phyloP scores from a whole-genome alignment of 208 protist genomes.

The Leishmania martiniquensis region DNA sequence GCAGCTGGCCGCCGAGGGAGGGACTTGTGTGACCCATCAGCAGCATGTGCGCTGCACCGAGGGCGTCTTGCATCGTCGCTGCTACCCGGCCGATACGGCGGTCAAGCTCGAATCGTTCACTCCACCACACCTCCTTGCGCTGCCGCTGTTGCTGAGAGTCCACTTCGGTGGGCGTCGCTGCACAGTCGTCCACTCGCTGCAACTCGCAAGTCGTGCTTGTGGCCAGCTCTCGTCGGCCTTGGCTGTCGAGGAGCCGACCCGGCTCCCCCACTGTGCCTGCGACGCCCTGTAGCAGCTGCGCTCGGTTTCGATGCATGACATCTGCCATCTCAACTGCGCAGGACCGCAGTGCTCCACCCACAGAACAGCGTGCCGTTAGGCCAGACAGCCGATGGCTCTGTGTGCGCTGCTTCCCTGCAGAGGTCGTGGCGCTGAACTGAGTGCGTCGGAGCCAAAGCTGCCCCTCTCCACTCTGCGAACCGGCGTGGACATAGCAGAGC shows the following conservation, averaged over 20 bases:
- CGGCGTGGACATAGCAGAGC: constrained; percentile 4
- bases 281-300: constrained; percentile 30
- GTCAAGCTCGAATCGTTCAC: constrained; percentile 31
- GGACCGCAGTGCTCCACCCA: constrained; percentile 8
- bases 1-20: constrained; percentile 17
- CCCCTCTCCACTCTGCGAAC: not conserved
- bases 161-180: not conserved
- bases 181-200: not conserved
- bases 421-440: not conserved
- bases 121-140: constrained; percentile 40
- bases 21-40: constrained; percentile 40
- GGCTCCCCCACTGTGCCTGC: constrained; percentile 4
- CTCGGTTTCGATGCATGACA: constrained; percentile 25
- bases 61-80: constrained; percentile 31
- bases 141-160: not conserved
- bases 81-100: constrained; percentile 27
- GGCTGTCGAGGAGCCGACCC: constrained; percentile 5
- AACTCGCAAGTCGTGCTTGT: not conserved
- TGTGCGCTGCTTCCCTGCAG: not conserved
- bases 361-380: not conserved
- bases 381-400: not conserved
- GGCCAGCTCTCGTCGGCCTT: not conserved
- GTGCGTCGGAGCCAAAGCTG: constrained; percentile 17
- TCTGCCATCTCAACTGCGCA: constrained; percentile 21
- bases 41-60: constrained; percentile 34